Evolutionary conservation across 257 asterid species (phyloP), one percentile per base, ranked within the genome.

Genomic region (Anisodus tanguticus): DNA sequence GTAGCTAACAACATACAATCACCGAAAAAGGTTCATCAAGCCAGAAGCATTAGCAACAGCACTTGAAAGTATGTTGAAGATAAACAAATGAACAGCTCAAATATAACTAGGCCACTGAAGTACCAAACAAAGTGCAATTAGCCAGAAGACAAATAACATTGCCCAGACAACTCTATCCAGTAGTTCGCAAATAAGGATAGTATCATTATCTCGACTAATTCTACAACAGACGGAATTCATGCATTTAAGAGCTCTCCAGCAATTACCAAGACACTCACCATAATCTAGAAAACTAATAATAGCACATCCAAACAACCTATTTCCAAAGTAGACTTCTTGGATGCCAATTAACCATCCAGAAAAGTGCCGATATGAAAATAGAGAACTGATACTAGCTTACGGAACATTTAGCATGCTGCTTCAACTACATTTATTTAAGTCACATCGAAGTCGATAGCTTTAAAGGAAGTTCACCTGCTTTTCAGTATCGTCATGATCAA

Each of bases 401-500:
- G 17, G 45, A 54, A 53, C 43, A 15, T 7, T 26, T 8, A 54
- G 31, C 15, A 7, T 53, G 31, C 66, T 8, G 45, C 66, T 77
- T 77, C 49, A 16, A 31, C 66, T 8, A 54, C 31, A 77, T 53
- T 77, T 31, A 77, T 53, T 53, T 16, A 53, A 54, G 49, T 31
- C 82, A 53, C 45, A 2, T 53, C 64, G 26, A 53, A 77, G 45
- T 15, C 8, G 31, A 31, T 77, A 49, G 64, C 66, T 53, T 66
- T 68, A 45, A 81, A 62, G 84, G 68, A 57, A 53, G 58, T 11
- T 80, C 74, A 97, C 99, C 98, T 93, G 98, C 82, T 91, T 95
- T 90, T 97, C 99, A 9, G 99, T 97, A 87, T 97, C 99, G 35
- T 95, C 98, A 1, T 97, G 99, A 85, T 97, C 99, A 87, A 97